Conservation (phyloP, 1,284 basidiomycete species). For the Thelephora terrestris region DNA sequence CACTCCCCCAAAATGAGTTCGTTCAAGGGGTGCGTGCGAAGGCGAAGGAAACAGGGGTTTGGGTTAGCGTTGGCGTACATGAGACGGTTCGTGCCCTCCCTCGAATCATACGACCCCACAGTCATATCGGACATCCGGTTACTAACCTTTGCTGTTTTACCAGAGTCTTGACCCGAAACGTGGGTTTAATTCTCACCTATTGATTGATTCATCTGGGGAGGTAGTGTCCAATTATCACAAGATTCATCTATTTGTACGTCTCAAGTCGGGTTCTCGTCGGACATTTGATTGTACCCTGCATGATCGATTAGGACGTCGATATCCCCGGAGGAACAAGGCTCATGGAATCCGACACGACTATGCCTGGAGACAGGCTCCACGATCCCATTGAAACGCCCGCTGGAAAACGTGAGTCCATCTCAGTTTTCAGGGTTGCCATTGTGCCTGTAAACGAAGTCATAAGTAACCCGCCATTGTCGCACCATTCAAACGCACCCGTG, state of each 20-base stretch:
- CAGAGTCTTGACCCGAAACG: neutral
- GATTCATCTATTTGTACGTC: conserved; percentile 1
- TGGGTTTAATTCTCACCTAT: neutral
- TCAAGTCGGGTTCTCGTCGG: neutral
- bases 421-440: neutral
- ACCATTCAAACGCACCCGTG: no score
- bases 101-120: no score
- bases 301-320: neutral
- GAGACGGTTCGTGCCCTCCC: neutral
- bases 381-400: conserved; percentile 1
- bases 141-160: neutral
- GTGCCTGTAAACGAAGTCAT: neutral
- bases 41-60: neutral
- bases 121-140: neutral
- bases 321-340: neutral
- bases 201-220: conserved; percentile 1
- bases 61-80: neutral
- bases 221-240: neutral
- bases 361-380: neutral
- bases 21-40: neutral
- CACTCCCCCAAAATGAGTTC: neutral
- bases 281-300: neutral
- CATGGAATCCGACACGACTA: neutral
- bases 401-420: neutral
- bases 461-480: no score